Base-by-base conservation (phyloP, 768 basidiomycete species). In the Pleurotus ostreatus region DNA sequence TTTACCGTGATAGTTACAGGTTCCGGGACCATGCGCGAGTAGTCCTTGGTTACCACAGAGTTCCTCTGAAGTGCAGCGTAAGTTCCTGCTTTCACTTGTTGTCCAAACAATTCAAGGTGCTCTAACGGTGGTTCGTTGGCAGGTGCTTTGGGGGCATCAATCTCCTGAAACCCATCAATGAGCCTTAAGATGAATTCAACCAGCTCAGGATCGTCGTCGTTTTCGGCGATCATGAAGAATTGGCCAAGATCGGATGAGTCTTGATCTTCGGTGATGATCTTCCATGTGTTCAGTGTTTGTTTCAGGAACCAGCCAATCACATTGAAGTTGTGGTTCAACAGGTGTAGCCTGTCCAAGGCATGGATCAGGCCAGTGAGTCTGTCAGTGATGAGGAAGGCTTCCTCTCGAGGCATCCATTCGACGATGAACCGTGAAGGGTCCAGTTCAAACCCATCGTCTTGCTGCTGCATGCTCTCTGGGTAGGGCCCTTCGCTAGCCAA, bases 1-100 rank as follows among this genome's bases (percentile, higher is more conserved):
- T 61, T n/a, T 1, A 65, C 62, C 0, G 59, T 58, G 2, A 71
- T 58, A 0, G 69, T 60, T 3, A 69, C 25, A 3, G 68, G 67
- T 18, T 61, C 57, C 2, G 68, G 68, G 0, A 63, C 57, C 0
- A 46, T 25, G 6, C 62, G 55, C 1, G 45, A 12, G 18, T 55
- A 59, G 39, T 63, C 59, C 6, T 47, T 20, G 1, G 59, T 52
- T 1, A 30, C 16, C 5, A 55, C 40, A 4, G 61, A 45, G 18
- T 56, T 62, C 0, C 59, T 55, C 46, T 64, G 60, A 26, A 47
- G 40, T 39, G 46, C 60, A 26, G 49, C 37, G 48, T 4, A 40
- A 20, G 53, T 43, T 49, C 55, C 16, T 38, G 30, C 18, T 53
- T 30, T 12, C 6, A 41, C 20, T 20, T 20, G 20, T 20, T 20